Evolutionary conservation across 306 rosid species (phyloP), one percentile per base, ranked within the genome.

Genomic region (Albizia julibrissin): DNA sequence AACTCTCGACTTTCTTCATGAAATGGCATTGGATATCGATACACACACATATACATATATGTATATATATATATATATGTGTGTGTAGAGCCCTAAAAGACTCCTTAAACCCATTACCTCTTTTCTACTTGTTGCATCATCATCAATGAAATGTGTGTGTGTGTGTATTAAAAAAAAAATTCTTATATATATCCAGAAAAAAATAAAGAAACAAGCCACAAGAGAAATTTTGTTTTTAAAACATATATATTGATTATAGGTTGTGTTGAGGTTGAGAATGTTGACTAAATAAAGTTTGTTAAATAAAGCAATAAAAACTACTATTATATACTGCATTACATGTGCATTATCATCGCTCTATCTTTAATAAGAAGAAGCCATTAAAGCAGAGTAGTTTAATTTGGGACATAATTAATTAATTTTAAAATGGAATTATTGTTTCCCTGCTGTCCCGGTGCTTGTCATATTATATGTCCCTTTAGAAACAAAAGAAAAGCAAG

Each of bases 391-490:
- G 76, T 47, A 47, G 19, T 47, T 49, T 49, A 49, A 13, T 49
- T 68, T 16, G 22, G 24, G 29, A 47, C 39, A 74, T 65, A 54
- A 8, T 6, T 8, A 74, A 81, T 78, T 43, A 43, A 80, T 65
- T 29, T 68, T 77, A 14, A 70, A 66, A 43, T 74, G 73, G 69
- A 75, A 73, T 46, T 67, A 58, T 52, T 82, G 79, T 80, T 49
- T 82, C 77, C 77, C 80, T 61, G n/a, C 19, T 22, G 80, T 80
- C 61, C 87, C 81, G 24, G 22, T 73, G 81, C 58, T 84, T 85
- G 86, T 89, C 89, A 75, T 81, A 78, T 83, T 82, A 68, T 70
- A 34, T 83, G 85, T 85, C 88, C 78, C 82, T 50, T 69, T 81
- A 80, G 67, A 58, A 10, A 22, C 11, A 58, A 58, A 58, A 58